These are phyloP conservation scores for Lentinus polychrous DNA, from an alignment of 1,284 basidiomycete genomes.

Conservation along the genomic window DNA sequence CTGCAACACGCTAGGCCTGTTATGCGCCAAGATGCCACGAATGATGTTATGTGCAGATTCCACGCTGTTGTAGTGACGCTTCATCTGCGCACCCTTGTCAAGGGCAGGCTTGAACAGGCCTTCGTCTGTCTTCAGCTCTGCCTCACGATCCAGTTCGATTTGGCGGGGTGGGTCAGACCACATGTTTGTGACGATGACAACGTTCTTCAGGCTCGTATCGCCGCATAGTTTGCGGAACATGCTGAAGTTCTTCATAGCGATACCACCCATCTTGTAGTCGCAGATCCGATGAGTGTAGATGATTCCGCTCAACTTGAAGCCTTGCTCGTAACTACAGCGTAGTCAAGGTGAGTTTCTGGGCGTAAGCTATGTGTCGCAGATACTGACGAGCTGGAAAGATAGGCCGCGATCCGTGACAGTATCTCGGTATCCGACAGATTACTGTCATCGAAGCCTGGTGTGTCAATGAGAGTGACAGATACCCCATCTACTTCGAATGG, in stretches of 20 bases:
- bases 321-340: slow-evolving; percentile 27
- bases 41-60: slow-evolving; percentile 6
- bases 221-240: slow-evolving; percentile 45
- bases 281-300: slow-evolving; percentile 48
- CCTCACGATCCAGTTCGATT: slow-evolving; percentile 5
- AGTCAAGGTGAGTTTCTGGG: background rate
- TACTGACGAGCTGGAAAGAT: slow-evolving; percentile 1
- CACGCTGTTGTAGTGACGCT: slow-evolving; percentile 2
- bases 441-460: slow-evolving; percentile 33
- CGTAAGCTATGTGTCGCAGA: background rate
- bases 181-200: slow-evolving; percentile 44
- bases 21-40: background rate
- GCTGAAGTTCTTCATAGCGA: slow-evolving; percentile 38
- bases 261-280: slow-evolving; percentile 41
- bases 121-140: slow-evolving; percentile 1
- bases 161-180: slow-evolving; percentile 33
- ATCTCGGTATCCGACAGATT: slow-evolving; percentile 30
- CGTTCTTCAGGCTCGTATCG: slow-evolving; percentile 35
- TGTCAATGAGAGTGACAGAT: slow-evolving; percentile 27
- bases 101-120: slow-evolving; percentile 2
- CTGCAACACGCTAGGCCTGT: slow-evolving; percentile 5
- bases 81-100: slow-evolving; percentile 6
- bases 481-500: slow-evolving; percentile 25
- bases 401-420: slow-evolving; percentile 26
- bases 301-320: slow-evolving; percentile 36